Evolutionary conservation across 306 rosid genomes (phyloP).

Genomic region (Rosa multiflora): DNA sequence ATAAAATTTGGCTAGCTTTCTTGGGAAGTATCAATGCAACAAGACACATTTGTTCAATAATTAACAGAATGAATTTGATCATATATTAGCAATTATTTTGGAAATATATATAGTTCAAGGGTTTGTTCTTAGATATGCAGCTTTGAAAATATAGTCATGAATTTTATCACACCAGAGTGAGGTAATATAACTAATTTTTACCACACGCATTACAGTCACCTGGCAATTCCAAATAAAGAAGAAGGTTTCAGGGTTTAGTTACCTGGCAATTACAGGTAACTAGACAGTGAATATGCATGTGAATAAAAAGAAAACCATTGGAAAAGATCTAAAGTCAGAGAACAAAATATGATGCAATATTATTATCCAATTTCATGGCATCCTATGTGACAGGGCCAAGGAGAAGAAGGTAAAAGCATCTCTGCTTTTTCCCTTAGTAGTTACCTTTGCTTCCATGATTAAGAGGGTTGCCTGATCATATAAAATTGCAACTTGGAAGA

Average conservation of each 20-base stretch:
- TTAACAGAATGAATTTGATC: not conserved
- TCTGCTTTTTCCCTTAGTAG: not conserved
- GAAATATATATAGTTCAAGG: not conserved
- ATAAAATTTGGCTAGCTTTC: not conserved
- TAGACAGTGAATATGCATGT: not conserved
- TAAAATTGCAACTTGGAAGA: conserved; percentile 5
- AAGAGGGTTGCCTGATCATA: not conserved
- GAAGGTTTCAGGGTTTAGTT: not conserved
- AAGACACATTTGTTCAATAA: not conserved
- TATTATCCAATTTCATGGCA: not conserved
- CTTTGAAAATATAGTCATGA: not conserved
- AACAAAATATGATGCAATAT: not conserved
- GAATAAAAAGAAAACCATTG: not conserved
- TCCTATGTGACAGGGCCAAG: not conserved
- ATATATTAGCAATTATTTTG: not conserved
- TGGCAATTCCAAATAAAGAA: not conserved
- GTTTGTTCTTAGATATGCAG: not conserved
- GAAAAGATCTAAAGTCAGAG: not conserved
- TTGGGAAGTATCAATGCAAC: not conserved
- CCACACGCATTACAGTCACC: not conserved
- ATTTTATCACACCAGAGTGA: not conserved
- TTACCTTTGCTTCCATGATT: not conserved
- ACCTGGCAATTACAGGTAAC: not conserved
- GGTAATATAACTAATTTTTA: not conserved
- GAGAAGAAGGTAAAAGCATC: not conserved